These are phyloP conservation scores for Poa pratensis DNA, from an alignment of 176 grass and related monocot genomes.

Conservation along the genomic window DNA sequence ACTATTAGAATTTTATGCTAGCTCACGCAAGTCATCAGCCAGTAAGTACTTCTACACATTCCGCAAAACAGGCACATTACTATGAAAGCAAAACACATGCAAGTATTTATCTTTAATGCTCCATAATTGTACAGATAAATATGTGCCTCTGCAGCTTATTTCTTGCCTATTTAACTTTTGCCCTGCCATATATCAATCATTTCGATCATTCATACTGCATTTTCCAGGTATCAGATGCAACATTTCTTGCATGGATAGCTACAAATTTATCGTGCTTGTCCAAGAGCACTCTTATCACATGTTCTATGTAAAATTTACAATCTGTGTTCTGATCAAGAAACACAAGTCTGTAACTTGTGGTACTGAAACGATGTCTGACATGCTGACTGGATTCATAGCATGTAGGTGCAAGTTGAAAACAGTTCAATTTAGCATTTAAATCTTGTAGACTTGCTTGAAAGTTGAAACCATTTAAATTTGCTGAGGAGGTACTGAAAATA, in stretches of 20 bases:
- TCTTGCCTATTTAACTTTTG: slow-evolving; percentile 25
- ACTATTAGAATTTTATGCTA: slow-evolving; percentile 15
- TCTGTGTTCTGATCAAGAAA: slow-evolving; percentile 3
- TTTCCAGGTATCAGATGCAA: background rate
- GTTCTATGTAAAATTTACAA: slow-evolving; percentile 11
- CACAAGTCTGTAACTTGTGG: slow-evolving; percentile 16
- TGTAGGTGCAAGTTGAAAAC: background rate
- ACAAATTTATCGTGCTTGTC: slow-evolving; percentile 25
- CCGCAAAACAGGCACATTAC: background rate
- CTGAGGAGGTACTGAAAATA: slow-evolving; percentile 17
- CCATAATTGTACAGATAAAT: background rate
- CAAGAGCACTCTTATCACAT: slow-evolving; percentile 12
- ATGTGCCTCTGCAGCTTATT: slow-evolving; percentile 31
- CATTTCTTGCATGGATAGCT: slow-evolving; percentile 21
- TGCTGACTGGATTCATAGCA: slow-evolving; percentile 20
- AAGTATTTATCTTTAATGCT: slow-evolving; percentile 25
- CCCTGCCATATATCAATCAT: slow-evolving; percentile 26
- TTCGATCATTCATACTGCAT: slow-evolving; percentile 32
- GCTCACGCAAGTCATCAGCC: background rate
- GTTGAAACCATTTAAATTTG: slow-evolving; percentile 33
- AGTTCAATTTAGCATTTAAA: slow-evolving; percentile 14
- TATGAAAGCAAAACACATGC: slow-evolving; percentile 30
- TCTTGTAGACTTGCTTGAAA: slow-evolving; percentile 20
- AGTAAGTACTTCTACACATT: slow-evolving; percentile 1
- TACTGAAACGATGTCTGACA: slow-evolving; percentile 21